These are phyloP conservation scores for grape (Vitis vinifera) DNA, from an alignment of 164 flowering plant species.

Conservation along the genomic window ASM3070453v1 NC_081818.1:11401501-11402000, in stretches of 20 bases:
- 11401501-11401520: conserved; percentile 33
- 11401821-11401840: neutral
- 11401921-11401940: too few relatives aligned
- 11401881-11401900: too few relatives aligned
- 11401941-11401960: too few relatives aligned
- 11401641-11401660: conserved; percentile 92
- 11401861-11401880: too few relatives aligned
- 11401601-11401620: conserved; percentile 91
- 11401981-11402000: too few relatives aligned
- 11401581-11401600: neutral
- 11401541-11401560: neutral
- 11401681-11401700: neutral
- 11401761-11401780: conserved; percentile 64
- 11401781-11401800: conserved; percentile 51
- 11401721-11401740: conserved; percentile 43
- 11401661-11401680: neutral
- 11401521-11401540: neutral
- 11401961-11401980: too few relatives aligned
- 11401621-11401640: conserved; percentile 91
- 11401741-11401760: conserved; percentile 90
- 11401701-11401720: neutral
- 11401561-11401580: neutral
- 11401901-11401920: too few relatives aligned
- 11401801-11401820: conserved; percentile 68
- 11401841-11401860: too few relatives aligned